A percentile compares a stretch with the other conserved stretches of the same genome.
These are phyloP conservation scores for Fragilariopsis cylindrus DNA, from an alignment of 108 stramenopile genomes.

Conservation along the genomic window DNA sequence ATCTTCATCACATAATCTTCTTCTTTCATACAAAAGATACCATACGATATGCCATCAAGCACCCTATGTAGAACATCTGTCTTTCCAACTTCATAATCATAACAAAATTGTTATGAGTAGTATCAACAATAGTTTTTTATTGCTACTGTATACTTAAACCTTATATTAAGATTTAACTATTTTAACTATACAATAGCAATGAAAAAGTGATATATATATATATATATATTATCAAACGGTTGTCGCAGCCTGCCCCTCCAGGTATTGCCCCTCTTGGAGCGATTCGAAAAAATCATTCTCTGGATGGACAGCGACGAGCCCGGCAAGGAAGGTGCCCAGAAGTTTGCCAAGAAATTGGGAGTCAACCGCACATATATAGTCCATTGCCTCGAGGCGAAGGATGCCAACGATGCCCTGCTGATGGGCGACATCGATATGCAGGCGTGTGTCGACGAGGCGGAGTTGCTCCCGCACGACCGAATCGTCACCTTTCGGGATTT, in stretches of 20 bases:
- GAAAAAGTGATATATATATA: slow-evolving; percentile 68
- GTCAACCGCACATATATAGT: slow-evolving; percentile 77
- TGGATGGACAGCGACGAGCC: slow-evolving; percentile 98
- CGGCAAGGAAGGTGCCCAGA: slow-evolving; percentile 85
- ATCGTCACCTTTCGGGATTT: slow-evolving; percentile 81
- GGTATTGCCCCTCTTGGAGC: slow-evolving; percentile 88
- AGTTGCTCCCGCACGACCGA: slow-evolving; percentile 66
- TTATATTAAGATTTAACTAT: no score
- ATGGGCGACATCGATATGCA: slow-evolving; percentile 68
- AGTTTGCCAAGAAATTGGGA: slow-evolving; percentile 91
- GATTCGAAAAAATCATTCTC: slow-evolving; percentile 88
- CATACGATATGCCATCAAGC: no score
- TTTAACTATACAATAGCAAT: slow-evolving; percentile 54
- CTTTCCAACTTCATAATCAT: no score
- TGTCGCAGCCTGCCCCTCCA: slow-evolving; percentile 87
- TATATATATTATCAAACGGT: slow-evolving; percentile 66
- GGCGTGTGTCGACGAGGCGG: slow-evolving; percentile 50
- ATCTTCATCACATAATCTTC: no score
- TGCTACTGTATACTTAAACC: no score
- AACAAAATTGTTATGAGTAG: no score
- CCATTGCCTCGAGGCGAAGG: slow-evolving; percentile 68
- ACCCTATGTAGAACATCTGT: no score
- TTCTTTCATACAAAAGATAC: no score
- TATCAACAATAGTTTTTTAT: no score
- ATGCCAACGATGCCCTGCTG: slow-evolving; percentile 96